These are phyloP conservation scores for Mycena polygramma DNA, from an alignment of 768 basidiomycete genomes.

Conservation along the genomic window DNA sequence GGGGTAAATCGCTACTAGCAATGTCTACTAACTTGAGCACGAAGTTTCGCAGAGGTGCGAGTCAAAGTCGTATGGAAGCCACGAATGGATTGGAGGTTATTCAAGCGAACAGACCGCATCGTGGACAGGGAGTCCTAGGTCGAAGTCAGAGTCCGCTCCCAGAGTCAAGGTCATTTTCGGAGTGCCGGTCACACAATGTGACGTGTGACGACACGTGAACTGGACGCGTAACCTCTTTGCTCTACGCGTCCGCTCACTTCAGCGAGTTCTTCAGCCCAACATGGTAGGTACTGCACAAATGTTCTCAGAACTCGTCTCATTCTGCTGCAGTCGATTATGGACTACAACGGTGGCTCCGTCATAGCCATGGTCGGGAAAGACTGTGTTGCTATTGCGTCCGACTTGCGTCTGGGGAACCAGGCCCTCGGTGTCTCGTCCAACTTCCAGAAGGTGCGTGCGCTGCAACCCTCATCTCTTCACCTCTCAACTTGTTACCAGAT, in stretches of 20 bases:
- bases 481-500: slow-evolving; percentile 65
- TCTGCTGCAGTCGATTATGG: slow-evolving; percentile 83
- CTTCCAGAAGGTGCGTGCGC: slow-evolving; percentile 86
- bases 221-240: slow-evolving; percentile 55
- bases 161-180: neutral
- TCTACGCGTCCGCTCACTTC: slow-evolving; percentile 35
- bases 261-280: slow-evolving; percentile 42
- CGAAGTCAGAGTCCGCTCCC: slow-evolving; percentile 1
- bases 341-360: slow-evolving; percentile 97
- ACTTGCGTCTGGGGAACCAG: slow-evolving; percentile 91
- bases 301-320: slow-evolving; percentile 31
- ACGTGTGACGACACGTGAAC: slow-evolving; percentile 47
- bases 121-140: neutral
- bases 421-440: slow-evolving; percentile 89
- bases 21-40: slow-evolving; percentile 36
- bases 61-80: slow-evolving; percentile 13
- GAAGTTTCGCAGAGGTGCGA: slow-evolving; percentile 18
- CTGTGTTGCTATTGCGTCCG: slow-evolving; percentile 98
- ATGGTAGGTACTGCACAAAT: slow-evolving; percentile 52
- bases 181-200: neutral
- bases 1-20: neutral
- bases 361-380: slow-evolving; percentile 99
- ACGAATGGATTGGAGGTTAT: neutral
- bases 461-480: neutral
- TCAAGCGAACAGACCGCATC: slow-evolving; percentile 16